Evolutionary conservation across 768 basidiomycete genomes (phyloP).

Genomic region (Bullera alba): DNA sequence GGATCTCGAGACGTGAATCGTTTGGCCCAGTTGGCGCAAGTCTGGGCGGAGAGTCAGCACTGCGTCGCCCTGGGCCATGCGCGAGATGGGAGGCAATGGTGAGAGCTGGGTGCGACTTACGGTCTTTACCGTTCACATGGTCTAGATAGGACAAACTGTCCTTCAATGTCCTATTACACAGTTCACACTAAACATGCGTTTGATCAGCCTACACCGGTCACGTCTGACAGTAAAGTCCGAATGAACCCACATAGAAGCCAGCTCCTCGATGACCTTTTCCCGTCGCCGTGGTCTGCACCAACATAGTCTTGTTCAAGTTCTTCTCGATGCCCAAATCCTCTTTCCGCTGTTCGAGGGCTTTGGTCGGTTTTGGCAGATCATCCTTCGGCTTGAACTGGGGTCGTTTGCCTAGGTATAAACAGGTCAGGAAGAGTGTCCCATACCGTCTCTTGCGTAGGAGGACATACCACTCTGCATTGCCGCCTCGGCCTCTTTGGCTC

Average conservation of each 20-base stretch:
- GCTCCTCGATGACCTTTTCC: slow-evolving; percentile 59
- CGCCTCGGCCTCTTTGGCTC: slow-evolving; percentile 56
- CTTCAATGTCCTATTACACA: slow-evolving; percentile 84
- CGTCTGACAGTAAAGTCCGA: not conserved
- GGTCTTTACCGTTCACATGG: slow-evolving; percentile 87
- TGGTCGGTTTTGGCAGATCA: slow-evolving; percentile 86
- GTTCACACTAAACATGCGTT: slow-evolving; percentile 57
- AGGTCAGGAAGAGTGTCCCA: not conserved
- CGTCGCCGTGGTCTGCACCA: slow-evolving; percentile 61
- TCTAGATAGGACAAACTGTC: slow-evolving; percentile 91
- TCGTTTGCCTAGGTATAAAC: slow-evolving; percentile 58
- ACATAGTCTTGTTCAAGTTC: slow-evolving; percentile 89
- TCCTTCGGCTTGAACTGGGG: slow-evolving; percentile 9
- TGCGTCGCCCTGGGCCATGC: not conserved
- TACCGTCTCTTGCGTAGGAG: not conserved
- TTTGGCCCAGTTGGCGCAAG: slow-evolving; percentile 87
- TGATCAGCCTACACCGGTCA: not conserved
- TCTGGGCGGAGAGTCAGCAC: slow-evolving; percentile 53
- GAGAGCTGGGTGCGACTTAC: slow-evolving; percentile 60
- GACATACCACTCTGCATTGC: slow-evolving; percentile 47
- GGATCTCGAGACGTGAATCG: slow-evolving; percentile 81
- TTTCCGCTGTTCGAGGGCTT: slow-evolving; percentile 84
- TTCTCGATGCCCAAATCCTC: slow-evolving; percentile 81
- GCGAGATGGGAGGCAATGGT: too few relatives aligned
- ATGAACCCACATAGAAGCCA: slow-evolving; percentile 60